These are phyloP conservation scores for Bertia moriformis DNA, from an alignment of 2,329 filamentous ascomycete species.

Conservation along the genomic window DNA sequence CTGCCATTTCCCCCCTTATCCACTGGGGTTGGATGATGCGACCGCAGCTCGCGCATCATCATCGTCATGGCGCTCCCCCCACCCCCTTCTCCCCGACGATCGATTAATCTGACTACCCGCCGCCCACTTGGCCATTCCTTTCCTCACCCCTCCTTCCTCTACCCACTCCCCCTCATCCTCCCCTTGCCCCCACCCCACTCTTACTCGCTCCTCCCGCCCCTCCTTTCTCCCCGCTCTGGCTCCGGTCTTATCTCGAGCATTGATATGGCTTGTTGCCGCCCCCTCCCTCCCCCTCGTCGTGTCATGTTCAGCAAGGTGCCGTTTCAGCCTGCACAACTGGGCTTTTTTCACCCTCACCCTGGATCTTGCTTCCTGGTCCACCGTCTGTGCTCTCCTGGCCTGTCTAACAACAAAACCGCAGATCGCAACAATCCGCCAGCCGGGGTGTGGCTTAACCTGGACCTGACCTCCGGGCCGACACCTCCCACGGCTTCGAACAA, in stretches of 20 bases:
- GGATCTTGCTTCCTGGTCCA: background rate
- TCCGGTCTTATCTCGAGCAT: no score
- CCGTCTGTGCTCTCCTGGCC: constrained; percentile 19
- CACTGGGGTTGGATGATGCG: background rate
- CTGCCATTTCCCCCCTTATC: background rate
- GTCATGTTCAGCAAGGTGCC: constrained; percentile 27
- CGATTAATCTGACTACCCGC: no score
- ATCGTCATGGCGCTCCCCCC: background rate
- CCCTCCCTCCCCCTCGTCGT: no score
- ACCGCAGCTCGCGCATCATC: background rate
- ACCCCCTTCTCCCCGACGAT: no score
- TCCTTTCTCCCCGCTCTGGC: no score
- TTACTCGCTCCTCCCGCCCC: no score
- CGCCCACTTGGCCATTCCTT: no score
- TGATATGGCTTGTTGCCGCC: background rate
- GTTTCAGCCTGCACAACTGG: no score
- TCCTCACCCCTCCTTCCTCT: background rate
- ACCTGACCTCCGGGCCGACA: no score
- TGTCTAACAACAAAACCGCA: constrained; percentile 22
- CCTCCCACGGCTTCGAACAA: constrained; percentile 73
- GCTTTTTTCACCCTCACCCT: no score
- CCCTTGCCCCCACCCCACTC: no score
- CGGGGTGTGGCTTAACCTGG: constrained; percentile 47
- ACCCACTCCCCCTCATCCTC: background rate
- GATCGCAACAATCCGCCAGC: constrained; percentile 23